Evolutionary conservation across 176 grass and related monocot species (phyloP).

Genomic region (Lolium multiflorum): DNA sequence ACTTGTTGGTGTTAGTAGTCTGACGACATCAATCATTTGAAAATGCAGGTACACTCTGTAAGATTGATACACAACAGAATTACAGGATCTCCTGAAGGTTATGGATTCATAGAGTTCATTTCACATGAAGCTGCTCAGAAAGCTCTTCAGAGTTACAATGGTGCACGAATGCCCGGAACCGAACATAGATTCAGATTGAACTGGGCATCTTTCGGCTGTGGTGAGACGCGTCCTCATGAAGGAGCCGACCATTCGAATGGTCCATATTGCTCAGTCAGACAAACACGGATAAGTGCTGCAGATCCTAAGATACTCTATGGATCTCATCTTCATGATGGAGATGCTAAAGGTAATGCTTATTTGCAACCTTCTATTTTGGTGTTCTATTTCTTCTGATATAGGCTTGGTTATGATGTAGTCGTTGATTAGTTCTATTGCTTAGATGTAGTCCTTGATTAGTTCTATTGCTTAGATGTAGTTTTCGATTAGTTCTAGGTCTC

Average conservation of each 20-base stretch:
- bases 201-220: constrained; percentile 94
- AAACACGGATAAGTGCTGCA: too few species aligned
- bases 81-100: constrained; percentile 85
- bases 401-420: too few species aligned
- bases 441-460: background rate
- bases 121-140: constrained; percentile 89
- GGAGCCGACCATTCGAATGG: background rate
- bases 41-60: constrained; percentile 73
- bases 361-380: too few species aligned
- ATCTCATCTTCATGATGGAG: too few species aligned
- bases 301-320: too few species aligned
- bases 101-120: constrained; percentile 99
- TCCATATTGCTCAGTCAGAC: too few species aligned
- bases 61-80: constrained; percentile 95
- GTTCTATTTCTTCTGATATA: too few species aligned
- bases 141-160: constrained; percentile 86
- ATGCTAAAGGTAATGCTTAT: too few species aligned
- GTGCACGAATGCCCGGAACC: constrained; percentile 88
- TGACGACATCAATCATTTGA: constrained; percentile 10
- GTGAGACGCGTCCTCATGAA: constrained; percentile 74
- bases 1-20: too few species aligned
- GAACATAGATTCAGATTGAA: constrained; percentile 94
- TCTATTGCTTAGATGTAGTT: background rate
- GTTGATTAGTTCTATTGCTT: too few species aligned
- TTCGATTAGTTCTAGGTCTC: background rate